These are phyloP conservation scores for Medicago arabica DNA, from an alignment of 306 rosid genomes.

Conservation along the genomic window DNA sequence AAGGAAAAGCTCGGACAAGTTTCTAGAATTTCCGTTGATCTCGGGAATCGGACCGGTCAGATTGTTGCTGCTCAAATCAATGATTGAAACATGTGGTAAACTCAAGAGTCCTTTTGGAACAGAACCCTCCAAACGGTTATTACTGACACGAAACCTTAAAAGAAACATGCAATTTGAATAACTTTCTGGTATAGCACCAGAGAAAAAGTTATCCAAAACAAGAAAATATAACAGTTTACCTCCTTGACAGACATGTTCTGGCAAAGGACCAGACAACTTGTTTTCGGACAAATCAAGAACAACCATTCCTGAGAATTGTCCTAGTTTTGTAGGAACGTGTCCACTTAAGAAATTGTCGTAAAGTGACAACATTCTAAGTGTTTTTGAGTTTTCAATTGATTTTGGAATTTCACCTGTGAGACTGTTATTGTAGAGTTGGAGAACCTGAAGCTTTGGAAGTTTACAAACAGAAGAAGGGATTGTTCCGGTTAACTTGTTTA, in stretches of 20 bases:
- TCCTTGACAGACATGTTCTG: slow-evolving; percentile 71
- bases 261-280: slow-evolving; percentile 71
- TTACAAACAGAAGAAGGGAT: slow-evolving; percentile 74
- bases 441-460: slow-evolving; percentile 76
- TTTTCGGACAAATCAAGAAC: slow-evolving; percentile 92
- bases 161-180: slow-evolving; percentile 67
- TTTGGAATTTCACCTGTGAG: slow-evolving; percentile 76
- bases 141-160: slow-evolving; percentile 80
- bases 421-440: slow-evolving; percentile 91
- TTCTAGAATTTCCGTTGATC: slow-evolving; percentile 61
- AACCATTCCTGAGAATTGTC: slow-evolving; percentile 65
- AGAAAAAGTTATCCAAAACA: slow-evolving; percentile 67
- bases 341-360: slow-evolving; percentile 76
- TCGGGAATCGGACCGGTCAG: slow-evolving; percentile 67
- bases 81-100: slow-evolving; percentile 78
- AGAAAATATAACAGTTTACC: slow-evolving; percentile 78
- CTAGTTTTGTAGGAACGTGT: slow-evolving; percentile 73
- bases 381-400: slow-evolving; percentile 67
- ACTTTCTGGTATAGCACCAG: slow-evolving; percentile 74
- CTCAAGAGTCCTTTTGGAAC: slow-evolving; percentile 72
- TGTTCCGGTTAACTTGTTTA: slow-evolving; percentile 69
- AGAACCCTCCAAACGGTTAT: slow-evolving; percentile 68
- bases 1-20: slow-evolving; percentile 81
- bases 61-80: slow-evolving; percentile 75
- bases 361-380: slow-evolving; percentile 71